phyloP scores from a whole-genome alignment of 352 stramenopile genomes.

The Pythium rishiriense region DNA sequence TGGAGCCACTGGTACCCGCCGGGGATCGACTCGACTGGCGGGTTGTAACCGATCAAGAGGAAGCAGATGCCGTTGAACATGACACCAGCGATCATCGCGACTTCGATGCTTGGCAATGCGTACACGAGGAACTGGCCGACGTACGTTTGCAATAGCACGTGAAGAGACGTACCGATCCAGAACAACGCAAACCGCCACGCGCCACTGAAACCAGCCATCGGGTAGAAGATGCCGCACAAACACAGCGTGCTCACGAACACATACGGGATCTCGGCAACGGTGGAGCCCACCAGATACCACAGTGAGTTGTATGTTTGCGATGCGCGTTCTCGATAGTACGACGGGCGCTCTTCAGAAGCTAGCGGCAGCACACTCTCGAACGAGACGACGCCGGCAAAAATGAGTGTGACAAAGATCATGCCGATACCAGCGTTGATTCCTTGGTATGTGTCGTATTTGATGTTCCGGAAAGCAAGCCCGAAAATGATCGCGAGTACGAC shows the following conservation, averaged over 20 bases:
- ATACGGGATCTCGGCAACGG: constrained; percentile 63
- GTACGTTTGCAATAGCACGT: constrained; percentile 50
- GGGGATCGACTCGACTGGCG: constrained; percentile 17
- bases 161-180: constrained; percentile 52
- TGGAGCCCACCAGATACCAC: constrained; percentile 55
- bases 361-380: constrained; percentile 14
- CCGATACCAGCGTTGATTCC: constrained; percentile 40
- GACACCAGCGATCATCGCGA: constrained; percentile 29
- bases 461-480: constrained; percentile 30
- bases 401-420: constrained; percentile 64
- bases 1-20: constrained; percentile 22
- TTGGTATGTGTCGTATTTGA: constrained; percentile 29
- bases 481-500: constrained; percentile 47
- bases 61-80: constrained; percentile 41
- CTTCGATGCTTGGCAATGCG: constrained; percentile 32
- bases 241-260: constrained; percentile 28
- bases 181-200: constrained; percentile 45
- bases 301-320: constrained; percentile 68
- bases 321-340: constrained; percentile 56
- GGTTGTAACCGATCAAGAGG: constrained; percentile 41
- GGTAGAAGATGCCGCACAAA: constrained; percentile 34
- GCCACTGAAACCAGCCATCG: constrained; percentile 31
- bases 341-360: constrained; percentile 54
- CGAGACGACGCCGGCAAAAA: constrained; percentile 49
- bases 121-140: constrained; percentile 68